Conservation (phyloP, 2,329 filamentous ascomycete genomes). For the Rhinocladiella similis region DNA sequence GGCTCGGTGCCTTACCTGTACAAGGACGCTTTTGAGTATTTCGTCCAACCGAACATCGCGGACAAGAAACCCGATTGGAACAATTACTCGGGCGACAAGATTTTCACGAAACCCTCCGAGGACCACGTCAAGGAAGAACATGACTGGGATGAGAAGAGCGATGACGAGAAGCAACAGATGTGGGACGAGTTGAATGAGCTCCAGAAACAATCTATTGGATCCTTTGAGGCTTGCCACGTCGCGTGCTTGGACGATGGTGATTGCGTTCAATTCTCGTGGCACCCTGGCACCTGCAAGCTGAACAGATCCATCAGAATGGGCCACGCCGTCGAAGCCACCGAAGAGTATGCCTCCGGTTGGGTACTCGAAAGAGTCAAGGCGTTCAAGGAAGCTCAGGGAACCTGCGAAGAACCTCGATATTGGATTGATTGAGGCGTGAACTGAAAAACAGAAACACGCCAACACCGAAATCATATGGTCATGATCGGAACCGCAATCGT, state of each 20-base stretch:
- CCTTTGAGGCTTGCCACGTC: constrained; percentile 13
- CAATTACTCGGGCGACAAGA: constrained; percentile 23
- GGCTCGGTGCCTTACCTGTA: constrained; percentile 20
- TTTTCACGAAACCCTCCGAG: constrained; percentile 15
- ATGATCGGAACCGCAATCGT: too few species aligned
- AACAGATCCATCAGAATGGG: constrained; percentile 18
- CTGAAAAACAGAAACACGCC: neutral
- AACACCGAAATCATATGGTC: too few species aligned
- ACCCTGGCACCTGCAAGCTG: constrained; percentile 23
- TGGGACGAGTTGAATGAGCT: constrained; percentile 17
- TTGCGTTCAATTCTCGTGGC: constrained; percentile 22
- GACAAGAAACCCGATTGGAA: constrained; percentile 23
- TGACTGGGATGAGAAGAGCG: constrained; percentile 23
- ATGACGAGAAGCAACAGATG: constrained; percentile 19
- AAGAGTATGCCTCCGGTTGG: constrained; percentile 21
- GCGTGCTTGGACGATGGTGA: constrained; percentile 19
- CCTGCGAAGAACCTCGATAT: constrained; percentile 13
- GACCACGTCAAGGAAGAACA: constrained; percentile 20
- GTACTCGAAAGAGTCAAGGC: constrained; percentile 16
- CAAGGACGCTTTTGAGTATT: constrained; percentile 22
- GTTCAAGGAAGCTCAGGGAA: constrained; percentile 12
- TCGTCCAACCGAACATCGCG: constrained; percentile 15
- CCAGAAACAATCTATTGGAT: constrained; percentile 14
- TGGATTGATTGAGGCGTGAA: neutral
- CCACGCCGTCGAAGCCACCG: constrained; percentile 7